phyloP scores from a whole-genome alignment of 2,329 filamentous ascomycete species.

The Ramularia collo-cygni region DNA sequence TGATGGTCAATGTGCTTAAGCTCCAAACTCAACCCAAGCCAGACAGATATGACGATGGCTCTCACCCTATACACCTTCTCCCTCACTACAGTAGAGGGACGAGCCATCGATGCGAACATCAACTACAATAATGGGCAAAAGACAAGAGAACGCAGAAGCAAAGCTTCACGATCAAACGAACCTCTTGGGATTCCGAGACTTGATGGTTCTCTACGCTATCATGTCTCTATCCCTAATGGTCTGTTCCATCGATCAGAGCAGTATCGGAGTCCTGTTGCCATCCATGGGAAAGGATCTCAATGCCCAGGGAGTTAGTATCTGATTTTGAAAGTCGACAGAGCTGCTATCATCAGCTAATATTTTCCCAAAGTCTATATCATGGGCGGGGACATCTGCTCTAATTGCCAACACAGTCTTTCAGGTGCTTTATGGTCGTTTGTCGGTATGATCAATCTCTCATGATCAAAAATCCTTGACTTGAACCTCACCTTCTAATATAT shows the following conservation, averaged over 20 bases:
- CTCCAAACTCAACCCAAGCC: no score
- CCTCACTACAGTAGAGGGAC: no score
- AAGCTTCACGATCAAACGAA: conserved; percentile 5
- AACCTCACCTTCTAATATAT: no score
- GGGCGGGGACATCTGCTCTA: conserved; percentile 48
- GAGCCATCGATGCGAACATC: no score
- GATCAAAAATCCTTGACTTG: no score
- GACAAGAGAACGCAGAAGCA: not conserved
- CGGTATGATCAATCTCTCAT: no score
- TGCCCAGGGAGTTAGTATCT: conserved; percentile 24
- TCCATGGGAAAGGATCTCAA: conserved; percentile 33
- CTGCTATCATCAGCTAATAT: no score
- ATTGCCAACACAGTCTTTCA: conserved; percentile 57
- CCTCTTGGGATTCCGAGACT: conserved; percentile 28
- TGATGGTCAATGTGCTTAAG: no score
- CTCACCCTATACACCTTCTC: no score
- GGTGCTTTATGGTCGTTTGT: conserved; percentile 52
- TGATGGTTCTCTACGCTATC: conserved; percentile 44
- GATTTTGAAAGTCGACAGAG: no score
- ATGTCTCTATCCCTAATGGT: conserved; percentile 31
- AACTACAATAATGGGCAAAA: not conserved
- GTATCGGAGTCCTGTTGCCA: conserved; percentile 40
- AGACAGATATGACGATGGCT: no score
- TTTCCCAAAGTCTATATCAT: conserved; percentile 41
- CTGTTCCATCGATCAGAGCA: conserved; percentile 56